A percentile compares a stretch with the other conserved stretches of the same genome.
Evolutionary conservation across 768 basidiomycete species (phyloP).

Genomic region (Boletales sp.): DNA sequence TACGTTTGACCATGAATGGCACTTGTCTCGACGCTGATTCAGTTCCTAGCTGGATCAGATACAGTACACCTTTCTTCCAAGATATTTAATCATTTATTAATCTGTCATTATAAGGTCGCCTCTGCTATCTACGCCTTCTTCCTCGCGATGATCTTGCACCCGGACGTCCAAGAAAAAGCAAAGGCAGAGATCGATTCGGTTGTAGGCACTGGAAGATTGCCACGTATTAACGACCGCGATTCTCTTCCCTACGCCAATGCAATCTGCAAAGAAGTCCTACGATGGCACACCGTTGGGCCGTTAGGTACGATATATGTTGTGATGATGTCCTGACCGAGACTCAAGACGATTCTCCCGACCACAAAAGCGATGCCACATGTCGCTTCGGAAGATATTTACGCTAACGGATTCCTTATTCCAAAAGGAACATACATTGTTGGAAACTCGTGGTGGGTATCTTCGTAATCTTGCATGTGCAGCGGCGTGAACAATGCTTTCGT

Average conservation of each 20-base stretch:
- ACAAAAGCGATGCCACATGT: neutral
- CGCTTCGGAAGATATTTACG: conserved; percentile 12
- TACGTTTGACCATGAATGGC: too few relatives aligned
- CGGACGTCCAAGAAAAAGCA: conserved; percentile 22
- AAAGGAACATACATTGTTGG: conserved; percentile 8
- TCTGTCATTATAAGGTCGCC: conserved; percentile 2
- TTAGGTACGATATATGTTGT: conserved; percentile 7
- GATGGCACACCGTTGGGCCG: conserved; percentile 19
- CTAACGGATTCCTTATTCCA: conserved; percentile 19
- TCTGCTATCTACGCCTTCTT: conserved; percentile 20
- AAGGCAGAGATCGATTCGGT: conserved; percentile 23
- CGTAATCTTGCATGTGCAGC: too few relatives aligned
- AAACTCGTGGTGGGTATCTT: conserved; percentile 10
- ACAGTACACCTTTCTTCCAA: conserved; percentile 28
- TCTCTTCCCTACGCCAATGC: conserved; percentile 25
- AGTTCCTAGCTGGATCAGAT: conserved; percentile 39
- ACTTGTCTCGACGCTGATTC: neutral
- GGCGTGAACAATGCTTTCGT: too few relatives aligned
- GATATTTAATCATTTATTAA: too few relatives aligned
- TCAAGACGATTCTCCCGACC: too few relatives aligned
- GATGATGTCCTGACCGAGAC: too few relatives aligned
- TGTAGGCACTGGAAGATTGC: conserved; percentile 18
- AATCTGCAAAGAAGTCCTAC: conserved; percentile 20
- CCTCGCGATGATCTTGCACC: conserved; percentile 22
- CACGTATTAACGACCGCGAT: conserved; percentile 16